Percentiles rank a stretch among this genome's conserved stretches.
phyloP scores from a whole-genome alignment of 768 basidiomycete species.

The Glaciozyma martinii region DNA sequence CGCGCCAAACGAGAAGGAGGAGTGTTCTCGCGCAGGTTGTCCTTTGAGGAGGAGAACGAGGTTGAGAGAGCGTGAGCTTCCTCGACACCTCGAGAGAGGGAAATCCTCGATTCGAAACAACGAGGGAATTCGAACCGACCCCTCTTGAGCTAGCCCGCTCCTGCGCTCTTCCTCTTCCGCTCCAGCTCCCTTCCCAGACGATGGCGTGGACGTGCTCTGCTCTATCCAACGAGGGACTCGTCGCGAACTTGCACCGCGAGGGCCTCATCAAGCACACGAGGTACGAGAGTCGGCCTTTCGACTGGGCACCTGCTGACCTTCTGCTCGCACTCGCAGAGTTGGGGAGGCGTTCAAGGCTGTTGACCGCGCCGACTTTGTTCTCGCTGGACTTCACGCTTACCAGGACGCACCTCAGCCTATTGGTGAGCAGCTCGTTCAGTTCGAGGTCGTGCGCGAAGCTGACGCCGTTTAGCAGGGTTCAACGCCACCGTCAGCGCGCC shows the following conservation, averaged over 20 bases:
- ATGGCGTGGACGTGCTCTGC: background rate
- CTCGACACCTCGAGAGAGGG: no score
- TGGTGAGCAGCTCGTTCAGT: background rate
- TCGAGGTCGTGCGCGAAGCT: background rate
- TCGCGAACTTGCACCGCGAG: background rate
- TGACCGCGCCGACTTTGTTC: constrained; percentile 16
- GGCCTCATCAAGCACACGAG: no score
- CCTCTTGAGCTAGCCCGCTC: no score
- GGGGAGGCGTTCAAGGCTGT: constrained; percentile 16
- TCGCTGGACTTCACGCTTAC: constrained; percentile 48
- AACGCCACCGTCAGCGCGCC: constrained; percentile 92
- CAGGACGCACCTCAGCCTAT: constrained; percentile 66
- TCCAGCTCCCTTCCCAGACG: no score
- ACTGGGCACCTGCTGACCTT: background rate
- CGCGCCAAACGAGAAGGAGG: no score
- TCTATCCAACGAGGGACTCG: background rate
- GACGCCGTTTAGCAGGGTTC: constrained; percentile 51
- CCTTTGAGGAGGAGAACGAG: no score
- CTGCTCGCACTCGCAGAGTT: constrained; percentile 5
- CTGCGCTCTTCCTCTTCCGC: no score
- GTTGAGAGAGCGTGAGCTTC: no score
- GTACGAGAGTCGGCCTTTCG: background rate
- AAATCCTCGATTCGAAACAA: no score
- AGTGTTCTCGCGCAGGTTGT: no score
- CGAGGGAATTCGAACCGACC: no score